Base-by-base conservation (phyloP, 768 basidiomycete species). In the Leucosporidium creatinivorum region DNA sequence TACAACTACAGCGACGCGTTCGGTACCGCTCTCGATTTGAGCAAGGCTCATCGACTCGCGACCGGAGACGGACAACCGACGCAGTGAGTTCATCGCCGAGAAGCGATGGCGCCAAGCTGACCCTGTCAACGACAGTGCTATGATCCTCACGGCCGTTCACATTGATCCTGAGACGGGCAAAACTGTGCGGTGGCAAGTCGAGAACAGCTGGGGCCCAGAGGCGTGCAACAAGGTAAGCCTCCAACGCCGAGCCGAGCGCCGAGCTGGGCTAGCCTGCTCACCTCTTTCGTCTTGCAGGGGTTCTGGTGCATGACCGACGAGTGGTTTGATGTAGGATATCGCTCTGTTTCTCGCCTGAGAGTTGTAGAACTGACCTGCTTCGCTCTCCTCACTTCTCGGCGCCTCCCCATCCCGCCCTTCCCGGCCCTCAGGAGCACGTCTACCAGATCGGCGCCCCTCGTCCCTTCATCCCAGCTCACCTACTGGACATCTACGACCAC, bases 151-250 rank as follows among this genome's bases (percentile, higher is more conserved):
- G 0, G 65, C 60, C 12, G 69, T 68, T 0, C 63, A 63, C 44
- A 4, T 70, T 17, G 70, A 70, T 23, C 50, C 50, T 51, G 25
- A 51, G 4, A 26, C 50, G 13, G 5, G 8, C 17, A 26, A 51
- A 23, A 23, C 50, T 10, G 50, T 17, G 15, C 13, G 25, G 25
- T 54, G 25, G 52, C 52, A 26, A 54, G 15, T 98, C 25, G 94
- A 98, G 82, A 98, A 97, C 80, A 89, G 87, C 5, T 98, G 94
- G 94, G 89, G 91, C 19, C 85, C 86, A 26, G 79, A 80, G 0
- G 82, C 81, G 0, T 89, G 92, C 55, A 31, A 25, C 25, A 57
- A 57, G 50, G 50, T 51, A 17, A 17, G 50, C 3, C 15, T 6
- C 39, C 8, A 44, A 17, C 13, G 39, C 39, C 39, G 10, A 15